Evolutionary conservation across 23 red algal genomes (phyloP).

Genomic region (Agarophyton chilense): DNA sequence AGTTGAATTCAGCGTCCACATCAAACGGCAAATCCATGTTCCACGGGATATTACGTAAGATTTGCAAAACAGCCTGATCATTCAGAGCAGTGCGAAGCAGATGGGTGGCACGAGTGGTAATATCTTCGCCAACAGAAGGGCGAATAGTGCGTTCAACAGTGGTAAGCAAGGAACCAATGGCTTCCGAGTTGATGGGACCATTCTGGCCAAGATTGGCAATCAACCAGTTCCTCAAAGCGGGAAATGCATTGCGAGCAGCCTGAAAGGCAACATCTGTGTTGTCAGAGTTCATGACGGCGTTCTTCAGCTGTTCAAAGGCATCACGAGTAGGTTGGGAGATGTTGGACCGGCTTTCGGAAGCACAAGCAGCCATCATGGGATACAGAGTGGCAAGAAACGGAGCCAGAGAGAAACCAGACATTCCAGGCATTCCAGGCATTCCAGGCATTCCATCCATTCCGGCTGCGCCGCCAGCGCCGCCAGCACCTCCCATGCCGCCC

Average conservation of each 20-base stretch:
- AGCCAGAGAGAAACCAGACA: not conserved
- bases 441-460: not conserved
- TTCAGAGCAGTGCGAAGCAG: constrained; percentile 19
- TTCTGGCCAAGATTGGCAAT: not conserved
- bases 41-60: constrained; percentile 20
- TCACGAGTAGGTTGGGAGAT: constrained; percentile 6
- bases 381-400: not conserved
- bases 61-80: constrained; percentile 18
- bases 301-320: constrained; percentile 20
- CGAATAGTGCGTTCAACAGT: constrained; percentile 8
- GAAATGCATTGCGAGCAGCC: constrained; percentile 4
- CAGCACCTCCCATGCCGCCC: not conserved
- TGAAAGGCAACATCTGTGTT: not conserved
- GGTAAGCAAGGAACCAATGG: constrained; percentile 4
- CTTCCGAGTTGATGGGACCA: constrained; percentile 1
- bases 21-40: not conserved
- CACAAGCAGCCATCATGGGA: not conserved
- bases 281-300: constrained; percentile 4
- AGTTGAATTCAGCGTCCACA: not conserved
- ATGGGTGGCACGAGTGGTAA: not conserved
- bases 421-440: not conserved
- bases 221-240: constrained; percentile 22
- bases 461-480: not conserved
- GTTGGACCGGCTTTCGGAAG: not conserved
- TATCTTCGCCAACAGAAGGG: not conserved